Evolutionary conservation across 805 yeast genomes (phyloP), one percentile per base, ranked within the genome.

Genomic region (Starmera dryadoides): DNA sequence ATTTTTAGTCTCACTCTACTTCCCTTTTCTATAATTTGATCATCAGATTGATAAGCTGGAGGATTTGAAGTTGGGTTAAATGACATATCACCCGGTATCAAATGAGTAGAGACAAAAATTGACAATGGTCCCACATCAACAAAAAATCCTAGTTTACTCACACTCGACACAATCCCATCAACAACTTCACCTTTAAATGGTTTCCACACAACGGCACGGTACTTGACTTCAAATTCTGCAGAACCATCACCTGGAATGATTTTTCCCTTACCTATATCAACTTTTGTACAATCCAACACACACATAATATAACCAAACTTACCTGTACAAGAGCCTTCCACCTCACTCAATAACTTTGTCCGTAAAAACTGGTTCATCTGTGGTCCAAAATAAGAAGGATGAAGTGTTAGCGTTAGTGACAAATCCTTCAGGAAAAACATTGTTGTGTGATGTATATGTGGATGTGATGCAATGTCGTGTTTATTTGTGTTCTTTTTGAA

Each of bases 121-220:
- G 89, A 80, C 58, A 93, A 69, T 14, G 98, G 98, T 0, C 98
- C 98, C 22, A 93, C 98, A 62, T 93, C 97, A 30, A 95, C 98
- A 60, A 93, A 93, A 49, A 93, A 87, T 8, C 98, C 98, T 81
- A 91, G 84, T 56, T 78, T 87, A 61, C 84, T 87, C 36, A 95
- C 97, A 25, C 86, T 85, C 12, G 96, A 85, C 14, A 93, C 98
- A 19, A 91, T 80, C 6, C 94, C 98, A 62, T 93, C 98, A 20
- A 93, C 98, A 7, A 93, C 98, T 63, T 93, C 98, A 28, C 98
- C 98, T 64, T 93, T 93, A 66, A 93, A 93, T 4, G 98, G 98
- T 56, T 91, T 85, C 94, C 96, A 93, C 26, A 93, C 97, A 38
- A 93, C 89, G 0, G 98, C 98, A 50, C 95, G 71, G 60, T 93